Base-by-base conservation (phyloP, 2,329 filamentous ascomycete species). In the Hymenoscyphus fraxineus region DNA sequence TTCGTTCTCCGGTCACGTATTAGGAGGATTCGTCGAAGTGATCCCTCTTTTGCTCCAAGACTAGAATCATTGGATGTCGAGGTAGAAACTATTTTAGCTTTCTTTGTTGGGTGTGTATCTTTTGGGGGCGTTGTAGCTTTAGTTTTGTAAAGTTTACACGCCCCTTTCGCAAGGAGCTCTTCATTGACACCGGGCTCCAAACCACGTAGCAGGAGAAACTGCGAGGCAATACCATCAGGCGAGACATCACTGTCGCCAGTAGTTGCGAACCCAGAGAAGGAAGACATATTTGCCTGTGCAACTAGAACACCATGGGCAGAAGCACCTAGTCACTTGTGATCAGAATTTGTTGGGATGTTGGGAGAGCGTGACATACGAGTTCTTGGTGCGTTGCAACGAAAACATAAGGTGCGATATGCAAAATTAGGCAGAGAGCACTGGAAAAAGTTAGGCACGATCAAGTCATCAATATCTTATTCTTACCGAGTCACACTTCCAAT, bases 1-100 rank as follows among this genome's bases (percentile, higher is more conserved):
- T 91, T 84, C 3, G 83, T 89, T 66, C 81, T 82, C 56, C 87
- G 83, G 73, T 94, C 90, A 63, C 92, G 85, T 71, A 95, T 88
- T 32, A 96, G 78, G 66, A 95, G 85, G 1, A 95, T 86, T 60
- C 92, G 86, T 66, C 89, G 85, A 9, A 96, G 78, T n/a, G 90
- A 92, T 22, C 88, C 87, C 39, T 88, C 86, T 64, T 83, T 85
- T 3, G 92, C 91, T 47, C 91, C 91, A 1, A 75, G 62, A 54
- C 71, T 75, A 44, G 85, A 80, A 16, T 82, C 81, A 12, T 82
- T 84, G 5, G 74, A 72, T 4, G 83, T 84, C 7, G 74, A 73
- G 5, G 83, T 85, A 3, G 83, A 85, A 15, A 80, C 78, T 3
- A 85, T 80, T 66, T 85, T 84, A 15, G 78, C 75, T 39, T 80